Evolutionary conservation across 108 stramenopile genomes (phyloP), one percentile per base, ranked within the genome.

Genomic region (Nannochloropsis oceanica): DNA sequence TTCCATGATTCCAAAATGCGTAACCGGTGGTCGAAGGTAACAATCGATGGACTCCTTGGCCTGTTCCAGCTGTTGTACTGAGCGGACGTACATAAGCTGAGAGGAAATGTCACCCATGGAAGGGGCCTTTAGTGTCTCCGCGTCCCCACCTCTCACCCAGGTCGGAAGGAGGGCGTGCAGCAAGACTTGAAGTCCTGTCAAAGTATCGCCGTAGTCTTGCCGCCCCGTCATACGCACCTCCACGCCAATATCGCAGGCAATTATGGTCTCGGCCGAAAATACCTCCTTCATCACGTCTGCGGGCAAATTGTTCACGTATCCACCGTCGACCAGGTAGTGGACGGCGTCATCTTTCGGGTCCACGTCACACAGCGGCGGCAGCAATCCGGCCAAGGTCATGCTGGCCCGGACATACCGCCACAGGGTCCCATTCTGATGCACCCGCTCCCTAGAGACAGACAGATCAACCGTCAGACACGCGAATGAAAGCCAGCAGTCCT

Each of bases 401-500:
- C 88, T 89, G 73, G 92, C 92, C 27, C 92, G 87, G 11, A 93
- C 92, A 82, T 91, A 91, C 80, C 91, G 91, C 92, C 92, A 93
- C 9, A 82, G 46, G 13, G 86, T 85, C 43, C 92, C 92, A 82
- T 93, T 93, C 42, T 81, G 84, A 27, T 92, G 91, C 27, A 92
- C 81, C 43, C 46, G 80, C 80, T 27, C 82, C 8, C 25, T 2
- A 25, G 44, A 25, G 34, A 12, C 34, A 11, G 88, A 84, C 24
- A 93, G 82, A 84, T 93, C 93, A 44, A 90, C 90, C 13, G 87
- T 87, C 59, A 92, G 87, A 79, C 93, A 93, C 44, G 86, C 91
- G 83, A 90, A 93, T 44, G 91, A 91, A n/a, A 92, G 82, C 79
- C 92, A 90, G 22, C 92, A 86, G 87, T 93, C 93, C 84, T 92